Evolutionary conservation across 768 basidiomycete genomes (phyloP).

Genomic region (Auricularia cornea): DNA sequence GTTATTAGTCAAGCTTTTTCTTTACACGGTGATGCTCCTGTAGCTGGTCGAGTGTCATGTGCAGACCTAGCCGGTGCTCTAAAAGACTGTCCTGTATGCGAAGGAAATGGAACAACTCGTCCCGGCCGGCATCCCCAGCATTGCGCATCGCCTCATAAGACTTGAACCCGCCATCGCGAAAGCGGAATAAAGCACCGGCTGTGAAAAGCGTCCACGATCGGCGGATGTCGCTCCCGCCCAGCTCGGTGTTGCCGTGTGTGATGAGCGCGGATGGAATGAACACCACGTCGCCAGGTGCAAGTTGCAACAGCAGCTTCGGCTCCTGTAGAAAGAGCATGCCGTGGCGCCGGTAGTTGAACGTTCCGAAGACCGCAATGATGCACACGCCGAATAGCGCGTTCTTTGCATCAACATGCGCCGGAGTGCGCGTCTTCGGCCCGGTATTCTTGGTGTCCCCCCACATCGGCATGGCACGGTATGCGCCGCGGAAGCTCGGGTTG

Average conservation of each 20-base stretch:
- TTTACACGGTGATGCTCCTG: not conserved
- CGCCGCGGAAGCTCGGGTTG: not conserved
- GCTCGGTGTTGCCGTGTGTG: not conserved
- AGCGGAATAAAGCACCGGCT: not conserved
- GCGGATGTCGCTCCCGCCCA: not conserved
- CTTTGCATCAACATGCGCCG: not conserved
- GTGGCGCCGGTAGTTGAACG: not conserved
- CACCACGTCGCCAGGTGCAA: not conserved
- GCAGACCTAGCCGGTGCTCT: not conserved
- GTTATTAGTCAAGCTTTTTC: not conserved
- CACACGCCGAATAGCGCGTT: not conserved
- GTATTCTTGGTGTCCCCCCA: not conserved
- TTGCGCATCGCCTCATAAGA: not conserved
- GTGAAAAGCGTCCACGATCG: not conserved
- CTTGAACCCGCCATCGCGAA: not conserved
- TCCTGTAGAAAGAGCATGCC: not conserved
- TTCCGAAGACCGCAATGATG: not conserved
- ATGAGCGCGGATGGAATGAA: not conserved
- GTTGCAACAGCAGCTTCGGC: not conserved
- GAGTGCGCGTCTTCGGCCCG: not conserved
- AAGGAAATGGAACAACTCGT: not conserved
- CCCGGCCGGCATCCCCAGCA: not conserved
- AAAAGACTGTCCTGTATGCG: not conserved
- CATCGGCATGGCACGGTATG: not conserved
- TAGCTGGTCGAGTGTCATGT: not conserved